phyloP scores from a whole-genome alignment of 2,329 filamentous ascomycete genomes.

The Colletotrichum godetiae region DNA sequence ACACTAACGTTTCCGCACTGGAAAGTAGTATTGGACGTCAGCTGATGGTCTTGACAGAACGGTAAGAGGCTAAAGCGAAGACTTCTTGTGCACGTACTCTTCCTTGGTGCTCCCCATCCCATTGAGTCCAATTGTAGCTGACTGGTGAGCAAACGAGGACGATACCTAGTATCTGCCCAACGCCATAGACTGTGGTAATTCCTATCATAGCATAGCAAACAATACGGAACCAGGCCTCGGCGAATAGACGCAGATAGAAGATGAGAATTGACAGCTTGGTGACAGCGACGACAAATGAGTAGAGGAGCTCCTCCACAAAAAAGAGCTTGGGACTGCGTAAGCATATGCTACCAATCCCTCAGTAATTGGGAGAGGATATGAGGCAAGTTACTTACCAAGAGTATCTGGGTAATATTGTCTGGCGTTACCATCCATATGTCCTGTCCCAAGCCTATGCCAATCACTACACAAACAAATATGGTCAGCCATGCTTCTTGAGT shows the following conservation, averaged over 20 bases:
- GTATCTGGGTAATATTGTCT: slow-evolving; percentile 22
- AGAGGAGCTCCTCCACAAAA: slow-evolving; percentile 17
- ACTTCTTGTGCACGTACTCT: neutral
- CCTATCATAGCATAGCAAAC: neutral
- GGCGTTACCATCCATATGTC: slow-evolving; percentile 16
- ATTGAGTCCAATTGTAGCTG: slow-evolving; percentile 16
- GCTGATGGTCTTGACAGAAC: neutral
- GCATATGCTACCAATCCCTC: neutral
- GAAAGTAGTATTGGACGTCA: neutral
- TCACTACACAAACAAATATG: neutral
- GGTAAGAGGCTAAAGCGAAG: neutral
- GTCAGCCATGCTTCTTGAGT: neutral
- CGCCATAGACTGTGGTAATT: neutral
- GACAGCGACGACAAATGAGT: slow-evolving; percentile 9
- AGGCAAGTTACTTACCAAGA: neutral
- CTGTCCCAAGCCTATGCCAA: slow-evolving; percentile 3
- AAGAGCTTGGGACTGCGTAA: neutral
- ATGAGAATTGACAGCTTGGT: slow-evolving; percentile 22
- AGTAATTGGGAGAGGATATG: neutral
- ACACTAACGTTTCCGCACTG: neutral
- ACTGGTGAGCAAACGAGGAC: slow-evolving; percentile 5
- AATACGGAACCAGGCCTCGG: slow-evolving; percentile 4
- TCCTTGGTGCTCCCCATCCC: slow-evolving; percentile 15
- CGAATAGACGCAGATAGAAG: slow-evolving; percentile 19
- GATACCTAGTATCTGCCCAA: slow-evolving; percentile 8